Evolutionary conservation across 2,329 filamentous ascomycete genomes (phyloP).

Genomic region (Fusarium sarcochroum): DNA sequence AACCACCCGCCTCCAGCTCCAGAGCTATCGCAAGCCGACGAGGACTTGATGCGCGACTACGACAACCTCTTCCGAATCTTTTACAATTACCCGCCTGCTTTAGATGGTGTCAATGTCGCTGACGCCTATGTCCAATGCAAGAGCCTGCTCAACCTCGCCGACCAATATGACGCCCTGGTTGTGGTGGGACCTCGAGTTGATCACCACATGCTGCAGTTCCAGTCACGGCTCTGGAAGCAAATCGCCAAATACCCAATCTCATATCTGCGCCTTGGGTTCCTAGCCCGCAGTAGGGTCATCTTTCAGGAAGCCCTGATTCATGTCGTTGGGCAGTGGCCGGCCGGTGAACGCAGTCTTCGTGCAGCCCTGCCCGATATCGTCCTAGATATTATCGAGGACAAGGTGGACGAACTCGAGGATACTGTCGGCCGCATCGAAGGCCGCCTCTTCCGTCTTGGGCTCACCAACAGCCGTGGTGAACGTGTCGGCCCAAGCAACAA

Average conservation of each 20-base stretch:
- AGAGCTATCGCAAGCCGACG: conserved; percentile 70
- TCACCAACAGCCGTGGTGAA: conserved; percentile 85
- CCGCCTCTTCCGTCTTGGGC: conserved; percentile 83
- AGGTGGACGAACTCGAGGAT: conserved; percentile 92
- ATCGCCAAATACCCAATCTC: conserved; percentile 96
- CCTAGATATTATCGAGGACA: conserved; percentile 92
- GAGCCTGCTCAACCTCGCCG: conserved; percentile 86
- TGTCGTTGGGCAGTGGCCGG: conserved; percentile 94
- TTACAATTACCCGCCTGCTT: conserved; percentile 88
- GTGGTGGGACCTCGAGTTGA: conserved; percentile 92
- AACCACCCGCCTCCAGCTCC: conserved; percentile 60
- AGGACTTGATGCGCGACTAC: conserved; percentile 90
- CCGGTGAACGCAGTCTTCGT: conserved; percentile 82
- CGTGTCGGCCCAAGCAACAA: conserved; percentile 83
- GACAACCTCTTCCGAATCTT: conserved; percentile 96
- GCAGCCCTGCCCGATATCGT: conserved; percentile 80
- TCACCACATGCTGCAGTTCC: conserved; percentile 93
- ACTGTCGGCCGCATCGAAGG: conserved; percentile 83
- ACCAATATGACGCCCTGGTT: conserved; percentile 91
- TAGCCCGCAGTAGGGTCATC: conserved; percentile 86
- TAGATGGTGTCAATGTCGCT: conserved; percentile 90
- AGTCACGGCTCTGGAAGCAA: conserved; percentile 92
- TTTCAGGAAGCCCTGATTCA: conserved; percentile 92
- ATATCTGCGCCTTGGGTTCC: conserved; percentile 90
- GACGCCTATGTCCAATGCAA: conserved; percentile 96